Percentiles rank a stretch among this genome's conserved stretches.
Conservation (phyloP, 2,329 filamentous ascomycete genomes). For the Cyphellophora europaea region DNA sequence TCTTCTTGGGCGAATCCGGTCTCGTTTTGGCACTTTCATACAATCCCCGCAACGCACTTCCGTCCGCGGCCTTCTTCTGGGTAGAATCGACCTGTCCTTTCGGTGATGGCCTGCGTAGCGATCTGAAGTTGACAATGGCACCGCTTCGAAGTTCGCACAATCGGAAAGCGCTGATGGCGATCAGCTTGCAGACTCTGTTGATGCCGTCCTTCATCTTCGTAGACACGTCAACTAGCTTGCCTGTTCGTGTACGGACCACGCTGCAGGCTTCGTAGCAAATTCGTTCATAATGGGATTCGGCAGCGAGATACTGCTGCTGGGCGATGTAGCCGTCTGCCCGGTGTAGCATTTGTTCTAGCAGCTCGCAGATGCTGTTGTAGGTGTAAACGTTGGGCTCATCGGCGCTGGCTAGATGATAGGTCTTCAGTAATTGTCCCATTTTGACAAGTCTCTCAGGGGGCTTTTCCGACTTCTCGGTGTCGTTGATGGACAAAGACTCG, state of each 20-base stretch:
- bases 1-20: no score
- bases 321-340: conserved; percentile 10
- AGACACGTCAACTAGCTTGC: conserved; percentile 13
- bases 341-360: conserved; percentile 10
- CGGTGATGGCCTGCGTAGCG: background rate
- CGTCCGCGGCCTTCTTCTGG: background rate
- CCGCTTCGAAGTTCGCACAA: conserved; percentile 15
- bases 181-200: conserved; percentile 15
- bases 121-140: background rate
- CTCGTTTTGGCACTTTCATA: no score
- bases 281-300: conserved; percentile 10
- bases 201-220: conserved; percentile 11
- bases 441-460: conserved; percentile 1
- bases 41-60: no score
- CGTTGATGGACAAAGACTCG: conserved; percentile 7
- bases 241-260: conserved; percentile 12
- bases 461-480: conserved; percentile 2
- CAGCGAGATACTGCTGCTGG: conserved; percentile 7
- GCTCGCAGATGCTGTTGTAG: conserved; percentile 12
- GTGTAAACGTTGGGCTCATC: conserved; percentile 9
- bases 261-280: conserved; percentile 13
- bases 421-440: conserved; percentile 4
- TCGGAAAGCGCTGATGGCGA: conserved; percentile 13
- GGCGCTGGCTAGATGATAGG: conserved; percentile 4
- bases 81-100: no score